Conservation (phyloP, 2,329 filamentous ascomycete species). For the Botryotinia globosa region DNA sequence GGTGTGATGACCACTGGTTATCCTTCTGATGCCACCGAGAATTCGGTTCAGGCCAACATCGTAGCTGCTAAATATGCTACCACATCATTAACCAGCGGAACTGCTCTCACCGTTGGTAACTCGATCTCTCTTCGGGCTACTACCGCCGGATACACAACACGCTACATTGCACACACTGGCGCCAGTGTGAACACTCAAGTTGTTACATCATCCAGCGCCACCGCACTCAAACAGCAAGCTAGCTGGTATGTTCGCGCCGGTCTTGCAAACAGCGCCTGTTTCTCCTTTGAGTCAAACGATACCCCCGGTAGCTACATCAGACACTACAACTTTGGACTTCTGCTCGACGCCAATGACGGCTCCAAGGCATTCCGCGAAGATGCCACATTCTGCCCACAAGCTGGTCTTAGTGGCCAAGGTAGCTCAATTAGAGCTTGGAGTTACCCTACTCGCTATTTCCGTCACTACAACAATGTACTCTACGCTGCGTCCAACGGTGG, state of each 20-base stretch:
- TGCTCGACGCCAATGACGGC: slow-evolving; percentile 50
- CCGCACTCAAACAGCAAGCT: slow-evolving; percentile 49
- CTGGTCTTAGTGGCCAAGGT: slow-evolving; percentile 50
- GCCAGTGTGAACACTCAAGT: slow-evolving; percentile 53
- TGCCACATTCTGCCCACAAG: slow-evolving; percentile 59
- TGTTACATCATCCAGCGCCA: slow-evolving; percentile 50
- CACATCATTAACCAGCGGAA: slow-evolving; percentile 47
- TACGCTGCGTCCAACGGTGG: slow-evolving; percentile 55
- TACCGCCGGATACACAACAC: slow-evolving; percentile 51
- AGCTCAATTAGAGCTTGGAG: slow-evolving; percentile 56
- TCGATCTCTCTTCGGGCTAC: slow-evolving; percentile 55
- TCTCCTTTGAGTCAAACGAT: slow-evolving; percentile 60
- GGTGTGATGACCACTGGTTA: slow-evolving; percentile 63
- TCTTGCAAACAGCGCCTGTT: slow-evolving; percentile 55
- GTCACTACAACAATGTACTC: slow-evolving; percentile 49
- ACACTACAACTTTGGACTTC: slow-evolving; percentile 53
- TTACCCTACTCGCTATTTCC: slow-evolving; percentile 57
- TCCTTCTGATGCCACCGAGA: slow-evolving; percentile 57
- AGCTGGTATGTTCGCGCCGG: slow-evolving; percentile 55
- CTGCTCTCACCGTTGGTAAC: slow-evolving; percentile 47
- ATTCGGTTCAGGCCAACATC: slow-evolving; percentile 57
- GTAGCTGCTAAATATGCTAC: slow-evolving; percentile 56
- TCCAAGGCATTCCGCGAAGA: slow-evolving; percentile 58
- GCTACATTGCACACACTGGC: slow-evolving; percentile 54
- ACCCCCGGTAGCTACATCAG: slow-evolving; percentile 57